Percentiles rank a stretch among this genome's conserved stretches.
Conservation (phyloP, 176 grass and related monocot species). For the Canna indica region DNA sequence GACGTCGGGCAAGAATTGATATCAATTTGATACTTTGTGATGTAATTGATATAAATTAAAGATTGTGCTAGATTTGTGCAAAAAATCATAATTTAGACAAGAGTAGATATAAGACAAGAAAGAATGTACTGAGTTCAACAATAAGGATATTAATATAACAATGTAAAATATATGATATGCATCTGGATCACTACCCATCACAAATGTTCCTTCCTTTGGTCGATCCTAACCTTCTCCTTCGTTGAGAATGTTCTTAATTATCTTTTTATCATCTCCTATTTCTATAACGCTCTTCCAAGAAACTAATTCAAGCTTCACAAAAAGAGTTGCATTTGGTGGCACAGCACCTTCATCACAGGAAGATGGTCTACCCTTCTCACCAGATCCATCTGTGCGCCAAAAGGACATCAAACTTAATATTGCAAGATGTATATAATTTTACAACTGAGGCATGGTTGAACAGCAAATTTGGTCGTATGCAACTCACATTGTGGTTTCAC, state of each 20-base stretch:
- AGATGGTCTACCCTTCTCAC: constrained; percentile 71
- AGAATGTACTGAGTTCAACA: background rate
- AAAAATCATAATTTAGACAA: too few relatives aligned
- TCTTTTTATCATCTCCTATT: constrained; percentile 95
- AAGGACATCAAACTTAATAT: background rate
- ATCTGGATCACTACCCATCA: constrained; percentile 38
- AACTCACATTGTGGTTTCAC: constrained; percentile 87
- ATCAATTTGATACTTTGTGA: too few relatives aligned
- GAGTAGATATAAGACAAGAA: constrained; percentile 22
- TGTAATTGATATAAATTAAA: too few relatives aligned
- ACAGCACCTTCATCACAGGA: constrained; percentile 42
- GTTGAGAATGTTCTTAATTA: constrained; percentile 81
- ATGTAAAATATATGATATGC: background rate
- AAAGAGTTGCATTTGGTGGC: constrained; percentile 57
- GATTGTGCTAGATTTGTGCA: too few relatives aligned
- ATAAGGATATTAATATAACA: background rate
- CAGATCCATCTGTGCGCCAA: constrained; percentile 55
- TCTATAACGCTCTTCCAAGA: constrained; percentile 95
- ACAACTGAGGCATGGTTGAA: background rate
- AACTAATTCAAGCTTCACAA: constrained; percentile 66
- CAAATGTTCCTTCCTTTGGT: constrained; percentile 76
- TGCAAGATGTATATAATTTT: background rate
- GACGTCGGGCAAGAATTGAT: too few relatives aligned
- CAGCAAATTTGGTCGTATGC: background rate
- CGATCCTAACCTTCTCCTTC: constrained; percentile 81